Base-by-base conservation (phyloP, 441 rosid genomes). In the Biscutella auriculata region DNA sequence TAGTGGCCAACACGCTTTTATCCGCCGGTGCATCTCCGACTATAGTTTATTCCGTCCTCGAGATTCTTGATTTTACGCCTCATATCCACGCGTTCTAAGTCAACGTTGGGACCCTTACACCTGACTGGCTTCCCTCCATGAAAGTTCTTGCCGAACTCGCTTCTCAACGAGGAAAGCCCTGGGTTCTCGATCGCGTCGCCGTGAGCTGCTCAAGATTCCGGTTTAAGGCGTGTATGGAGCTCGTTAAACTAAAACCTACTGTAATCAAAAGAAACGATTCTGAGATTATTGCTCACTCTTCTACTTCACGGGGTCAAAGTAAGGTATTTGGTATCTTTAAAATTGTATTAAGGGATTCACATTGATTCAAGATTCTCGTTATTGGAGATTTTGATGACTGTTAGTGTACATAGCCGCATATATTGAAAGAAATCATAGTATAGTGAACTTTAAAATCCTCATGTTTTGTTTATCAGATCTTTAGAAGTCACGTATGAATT, bases 11-110 rank as follows among this genome's bases (percentile, higher is more conserved):
- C 74, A 79, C 85, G 36, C 93, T 88, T 49, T 73, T 85, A 46
- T 69, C 96, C 11, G 93, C 86, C 23, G 96, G 96, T 29, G 96
- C 96, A 4, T 91, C 97, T 1, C 96, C 96, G 28, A 95, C 98
- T 30, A 91, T 85, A 95, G 69, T 91, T 35, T 93, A 91, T 69
- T 79, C 85, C 23, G 19, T 73, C 16, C 70, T 66, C 30, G 98
- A 91, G 64, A 63, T 82, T 63, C 85, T 84, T 1, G 95, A 88
- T 50, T 91, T 84, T 74, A 91, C 98, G 2, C 96, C 96, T 32
- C 75, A 75, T 29, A 56, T 50, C 43, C 57, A 59, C 27, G 87
- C 87, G 6, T 87, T 91, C 32, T 81, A 85, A 54, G 56, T 91
- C 81, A 88, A 91, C 79, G 72, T 87, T 1, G 92, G 90, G 70